Percentiles rank a stretch among this genome's conserved stretches.
Evolutionary conservation across 805 yeast species (phyloP).

Genomic region (Suhomyces vadensis): DNA sequence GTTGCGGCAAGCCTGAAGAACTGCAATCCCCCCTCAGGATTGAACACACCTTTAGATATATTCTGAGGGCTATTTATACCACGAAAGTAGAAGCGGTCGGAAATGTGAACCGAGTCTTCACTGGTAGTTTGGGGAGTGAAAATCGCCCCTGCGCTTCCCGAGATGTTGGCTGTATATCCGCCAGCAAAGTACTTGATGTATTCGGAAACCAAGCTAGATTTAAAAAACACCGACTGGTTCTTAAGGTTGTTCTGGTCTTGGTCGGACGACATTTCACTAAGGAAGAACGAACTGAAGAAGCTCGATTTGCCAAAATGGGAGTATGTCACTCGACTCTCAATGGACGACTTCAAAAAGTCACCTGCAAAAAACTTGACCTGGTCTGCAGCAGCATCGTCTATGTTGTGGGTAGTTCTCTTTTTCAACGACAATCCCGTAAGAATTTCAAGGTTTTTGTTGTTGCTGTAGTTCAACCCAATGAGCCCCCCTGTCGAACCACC

Average conservation of each 20-base stretch:
- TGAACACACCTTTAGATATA: constrained; percentile 64
- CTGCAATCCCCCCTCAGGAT: constrained; percentile 73
- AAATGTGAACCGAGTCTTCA: constrained; percentile 49
- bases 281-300: constrained; percentile 35
- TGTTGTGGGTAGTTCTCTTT: constrained; percentile 55
- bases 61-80: constrained; percentile 76
- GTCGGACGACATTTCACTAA: constrained; percentile 48
- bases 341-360: constrained; percentile 37
- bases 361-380: constrained; percentile 32
- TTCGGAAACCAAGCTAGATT: constrained; percentile 31
- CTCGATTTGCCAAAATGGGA: neutral
- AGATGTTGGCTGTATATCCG: constrained; percentile 49
- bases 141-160: constrained; percentile 58
- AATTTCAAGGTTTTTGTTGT: constrained; percentile 24
- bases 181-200: constrained; percentile 44
- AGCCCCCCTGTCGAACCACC: constrained; percentile 54
- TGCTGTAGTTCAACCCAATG: constrained; percentile 49
- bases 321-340: constrained; percentile 28
- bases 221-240: constrained; percentile 31
- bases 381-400: constrained; percentile 54
- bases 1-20: constrained; percentile 59
- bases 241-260: constrained; percentile 28
- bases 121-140: constrained; percentile 32
- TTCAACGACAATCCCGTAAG: constrained; percentile 59
- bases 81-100: constrained; percentile 83